Conservation (phyloP, 75 land plant genomes). For the Isoetes taiwanensis region DNA sequence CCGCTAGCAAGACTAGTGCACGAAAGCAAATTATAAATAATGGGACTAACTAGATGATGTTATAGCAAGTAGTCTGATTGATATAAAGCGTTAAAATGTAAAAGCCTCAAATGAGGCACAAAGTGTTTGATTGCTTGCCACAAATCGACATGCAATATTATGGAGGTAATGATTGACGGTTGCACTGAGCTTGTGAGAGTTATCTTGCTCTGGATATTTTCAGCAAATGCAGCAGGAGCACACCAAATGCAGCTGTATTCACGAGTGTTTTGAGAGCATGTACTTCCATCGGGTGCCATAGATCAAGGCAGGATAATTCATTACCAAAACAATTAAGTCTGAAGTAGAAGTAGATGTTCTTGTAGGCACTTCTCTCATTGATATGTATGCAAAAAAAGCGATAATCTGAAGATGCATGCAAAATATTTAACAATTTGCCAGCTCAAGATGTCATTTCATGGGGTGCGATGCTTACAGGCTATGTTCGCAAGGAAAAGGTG, state of each 20-base stretch:
- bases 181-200: constrained; percentile 9
- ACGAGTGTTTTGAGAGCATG: constrained; percentile 29
- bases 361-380: constrained; percentile 27
- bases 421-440: constrained; percentile 24
- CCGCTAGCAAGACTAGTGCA: too few species aligned
- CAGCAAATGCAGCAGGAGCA: constrained; percentile 21
- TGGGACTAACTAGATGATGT: constrained; percentile 21
- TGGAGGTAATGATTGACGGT: constrained; percentile 35
- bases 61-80: constrained; percentile 36
- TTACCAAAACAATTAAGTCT: constrained; percentile 17
- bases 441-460: constrained; percentile 25
- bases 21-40: constrained; percentile 18
- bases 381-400: constrained; percentile 27
- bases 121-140: constrained; percentile 25
- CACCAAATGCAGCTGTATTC: constrained; percentile 32
- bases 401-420: constrained; percentile 12
- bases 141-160: constrained; percentile 18
- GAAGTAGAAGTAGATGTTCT: constrained; percentile 17
- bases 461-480: constrained; percentile 45
- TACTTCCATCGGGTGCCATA: not conserved
- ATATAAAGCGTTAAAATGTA: constrained; percentile 47
- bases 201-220: constrained; percentile 21
- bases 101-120: constrained; percentile 14
- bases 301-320: constrained; percentile 36
- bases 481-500: constrained; percentile 16